Conservation (phyloP, 257 asterid species). For the Leptodermis oblonga region DNA sequence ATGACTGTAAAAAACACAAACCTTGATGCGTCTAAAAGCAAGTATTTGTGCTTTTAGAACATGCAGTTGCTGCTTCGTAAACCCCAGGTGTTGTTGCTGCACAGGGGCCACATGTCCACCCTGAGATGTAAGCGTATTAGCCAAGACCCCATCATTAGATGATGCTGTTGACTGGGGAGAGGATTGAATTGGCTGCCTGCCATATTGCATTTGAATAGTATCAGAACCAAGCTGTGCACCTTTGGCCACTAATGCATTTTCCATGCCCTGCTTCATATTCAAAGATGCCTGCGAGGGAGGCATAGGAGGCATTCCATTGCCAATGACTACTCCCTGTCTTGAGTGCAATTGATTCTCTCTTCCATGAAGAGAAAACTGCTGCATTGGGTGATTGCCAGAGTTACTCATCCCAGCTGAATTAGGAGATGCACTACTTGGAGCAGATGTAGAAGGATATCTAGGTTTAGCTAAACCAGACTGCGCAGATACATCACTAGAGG, state of each 20-base stretch:
- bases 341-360: conserved; percentile 71
- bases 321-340: conserved; percentile 56
- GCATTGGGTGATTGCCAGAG: conserved; percentile 46
- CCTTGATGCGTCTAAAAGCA: conserved; percentile 98
- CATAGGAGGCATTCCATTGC: conserved; percentile 60
- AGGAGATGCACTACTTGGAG: conserved; percentile 42
- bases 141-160: conserved; percentile 54
- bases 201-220: conserved; percentile 51
- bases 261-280: conserved; percentile 63
- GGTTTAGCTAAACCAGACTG: conserved; percentile 79
- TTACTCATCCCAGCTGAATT: conserved; percentile 39
- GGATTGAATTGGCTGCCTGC: conserved; percentile 53
- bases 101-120: conserved; percentile 41
- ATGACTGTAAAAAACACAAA: conserved; percentile 27
- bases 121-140: conserved; percentile 53
- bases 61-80: conserved; percentile 90
- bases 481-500: conserved; percentile 75
- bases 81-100: conserved; percentile 55
- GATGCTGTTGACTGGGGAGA: conserved; percentile 58
- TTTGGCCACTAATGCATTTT: conserved; percentile 46
- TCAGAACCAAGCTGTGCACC: conserved; percentile 41
- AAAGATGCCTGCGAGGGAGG: conserved; percentile 48
- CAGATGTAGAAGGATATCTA: conserved; percentile 61
- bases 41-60: conserved; percentile 98
- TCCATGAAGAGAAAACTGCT: conserved; percentile 58